Base-by-base conservation (phyloP, 2,329 filamentous ascomycete species). In the Ceratocystis huliohia region DNA sequence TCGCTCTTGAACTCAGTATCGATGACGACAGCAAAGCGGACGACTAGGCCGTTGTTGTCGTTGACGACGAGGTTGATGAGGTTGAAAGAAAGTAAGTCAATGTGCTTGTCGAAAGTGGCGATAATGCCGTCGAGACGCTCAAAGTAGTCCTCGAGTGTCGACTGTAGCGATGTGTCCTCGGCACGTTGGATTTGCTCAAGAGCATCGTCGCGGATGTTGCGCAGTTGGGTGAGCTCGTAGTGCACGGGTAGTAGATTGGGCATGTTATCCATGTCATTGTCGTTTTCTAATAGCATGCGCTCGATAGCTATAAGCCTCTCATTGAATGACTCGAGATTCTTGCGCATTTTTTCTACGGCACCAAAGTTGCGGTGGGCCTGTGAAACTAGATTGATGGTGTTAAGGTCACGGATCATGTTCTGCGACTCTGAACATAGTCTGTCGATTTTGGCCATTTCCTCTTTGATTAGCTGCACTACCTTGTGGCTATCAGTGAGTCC, bases 371-470 rank as follows among this genome's bases (percentile, higher is more conserved):
- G 85, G 77, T 99, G 94, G 70, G 95, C 94, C 76, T 96, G 90
- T 66, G 93, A 93, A 65, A 95, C 89, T 69, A 90, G 79, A 75
- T 95, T 94, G 80, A 96, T 94, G 73, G 91, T 90, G 45, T 88
- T 88, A 76, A 99, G 97, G 79, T 99, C 94, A 73, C 89, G 87
- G 73, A 99, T 96, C 85, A 96, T 96, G 74, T 90, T 91, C 79
- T 97, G 93, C 65, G 92, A 92, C 77, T 99, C 95, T 69, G 92
- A 91, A 78, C 94, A 99, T 70, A 99, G 84, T 78, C 90, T 91
- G 79, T 99, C 94, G 73, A 99, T 97, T 78, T 93, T 95, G 81
- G 95, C 91, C 85, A 99, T 94, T 79, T 99, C 94, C 71, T 97
- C 93, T 76, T 96, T 96, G 77, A 96, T 96, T 72, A 88, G 84